Evolutionary conservation across 148 eudicot species (phyloP), one percentile per base, ranked within the genome.

Genomic region (Spergularia marina): DNA sequence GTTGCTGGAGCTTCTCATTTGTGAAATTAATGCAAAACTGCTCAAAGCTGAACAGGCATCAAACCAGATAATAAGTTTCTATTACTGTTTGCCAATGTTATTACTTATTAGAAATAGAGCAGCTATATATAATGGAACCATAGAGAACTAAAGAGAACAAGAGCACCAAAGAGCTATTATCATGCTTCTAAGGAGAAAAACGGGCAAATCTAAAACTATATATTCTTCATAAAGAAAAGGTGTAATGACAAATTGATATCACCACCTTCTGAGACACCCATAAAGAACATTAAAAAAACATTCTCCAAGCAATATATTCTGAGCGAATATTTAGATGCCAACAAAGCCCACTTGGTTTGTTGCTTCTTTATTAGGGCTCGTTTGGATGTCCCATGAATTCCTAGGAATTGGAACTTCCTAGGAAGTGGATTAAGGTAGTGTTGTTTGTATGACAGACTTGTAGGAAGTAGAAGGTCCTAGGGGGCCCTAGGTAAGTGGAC

Each of bases 1-100:
- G 99, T 69, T 96, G 99, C 77, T 96, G 99, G 71, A 95, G 89
- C 87, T 95, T 95, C 85, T 95, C 99, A 82, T 95, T 95, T 59
- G 99, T 95, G 75, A 89, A 96, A 71, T 96, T 96, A 65, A 96
- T 96, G 83, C 99, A 92, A 65, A 96, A 96, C 83, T 96, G 99
- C 83, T 96, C 99, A 85, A 96, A 96, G 76, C 99, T 96, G 93
- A 85, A 89, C 20, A 74, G 64, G 30, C 36, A 73, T 60, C 34
- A 67, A 56, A 40, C 65, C 70, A 75, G 14, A 76, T 75, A 69
- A 65, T 77, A 41, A 84, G 61, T 70, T 60, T 40, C 60, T 47
- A 62, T 59, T 36, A 62, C 34, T 23, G 36, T 30, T 47, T 17
- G 53, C 6, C 8, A 72, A 40, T 4, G 7, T 25, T 18, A 11